Conservation (phyloP, 495 filamentous ascomycete species). For the Sordaria brevicollis region DNA sequence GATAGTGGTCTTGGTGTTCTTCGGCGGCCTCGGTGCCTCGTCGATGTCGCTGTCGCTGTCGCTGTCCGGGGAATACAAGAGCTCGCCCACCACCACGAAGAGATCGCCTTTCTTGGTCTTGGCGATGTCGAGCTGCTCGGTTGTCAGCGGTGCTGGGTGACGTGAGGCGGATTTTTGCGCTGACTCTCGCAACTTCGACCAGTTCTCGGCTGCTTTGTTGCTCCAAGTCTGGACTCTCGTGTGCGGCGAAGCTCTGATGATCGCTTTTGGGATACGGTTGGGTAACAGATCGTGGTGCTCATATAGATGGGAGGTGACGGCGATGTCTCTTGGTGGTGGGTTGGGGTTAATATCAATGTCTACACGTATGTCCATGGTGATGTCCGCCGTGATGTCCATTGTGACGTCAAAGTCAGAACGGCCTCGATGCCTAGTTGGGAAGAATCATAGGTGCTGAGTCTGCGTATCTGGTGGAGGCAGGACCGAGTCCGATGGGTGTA, state of each 20-base stretch:
- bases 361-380: too few species aligned
- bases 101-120: not conserved
- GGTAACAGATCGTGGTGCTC: not conserved
- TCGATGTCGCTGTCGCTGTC: not conserved
- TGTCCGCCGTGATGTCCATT: too few species aligned
- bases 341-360: too few species aligned
- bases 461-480: not conserved
- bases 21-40: not conserved
- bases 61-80: not conserved
- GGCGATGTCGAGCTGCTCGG: not conserved
- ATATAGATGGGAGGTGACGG: not conserved
- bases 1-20: not conserved
- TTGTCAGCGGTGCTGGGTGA: not conserved
- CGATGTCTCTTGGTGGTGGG: too few species aligned
- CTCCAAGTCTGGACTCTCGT: not conserved
- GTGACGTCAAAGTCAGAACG: not conserved
- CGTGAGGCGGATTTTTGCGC: not conserved
- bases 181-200: not conserved
- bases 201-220: not conserved
- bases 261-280: not conserved
- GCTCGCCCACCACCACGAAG: not conserved
- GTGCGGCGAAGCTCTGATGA: not conserved
- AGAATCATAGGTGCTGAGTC: not conserved
- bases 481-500: not conserved
- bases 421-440: not conserved